Conservation (phyloP, 192 early-diverging fungal genomes). For the Coemansia sp. region DNA sequence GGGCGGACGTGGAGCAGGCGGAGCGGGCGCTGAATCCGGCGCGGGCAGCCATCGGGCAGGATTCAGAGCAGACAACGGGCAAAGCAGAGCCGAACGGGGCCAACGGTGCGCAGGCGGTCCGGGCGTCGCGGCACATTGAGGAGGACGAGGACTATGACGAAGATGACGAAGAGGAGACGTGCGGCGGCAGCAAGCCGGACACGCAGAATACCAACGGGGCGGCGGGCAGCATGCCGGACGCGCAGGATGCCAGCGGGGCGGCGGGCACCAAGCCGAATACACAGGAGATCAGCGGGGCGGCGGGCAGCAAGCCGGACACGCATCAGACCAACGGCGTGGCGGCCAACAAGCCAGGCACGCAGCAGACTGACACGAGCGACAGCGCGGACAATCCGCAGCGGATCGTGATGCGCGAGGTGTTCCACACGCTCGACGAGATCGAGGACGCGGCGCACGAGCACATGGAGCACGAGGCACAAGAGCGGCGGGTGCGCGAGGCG, state of each 20-base stretch:
- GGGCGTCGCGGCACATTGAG: constrained; percentile 29
- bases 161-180: constrained; percentile 20
- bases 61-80: not conserved
- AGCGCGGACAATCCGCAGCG: not conserved
- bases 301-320: not conserved
- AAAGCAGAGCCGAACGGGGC: not conserved
- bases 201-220: not conserved
- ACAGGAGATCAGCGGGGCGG: not conserved
- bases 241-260: too few relatives aligned
- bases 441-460: constrained; percentile 34
- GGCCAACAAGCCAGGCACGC: not conserved
- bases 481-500: constrained; percentile 20
- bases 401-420: constrained; percentile 12
- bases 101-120: not conserved
- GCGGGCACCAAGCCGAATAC: not conserved
- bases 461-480: constrained; percentile 16
- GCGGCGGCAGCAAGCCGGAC: too few relatives aligned
- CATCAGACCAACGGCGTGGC: not conserved
- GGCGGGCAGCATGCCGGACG: not conserved
- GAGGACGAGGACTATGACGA: constrained; percentile 53
- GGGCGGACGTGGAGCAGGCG: constrained; percentile 4
- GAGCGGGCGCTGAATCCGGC: constrained; percentile 1
- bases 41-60: not conserved
- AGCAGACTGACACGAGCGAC: not conserved
- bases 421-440: constrained; percentile 49